Base-by-base conservation (phyloP, 2,329 filamentous ascomycete species). In the Pyricularia sp. region DNA sequence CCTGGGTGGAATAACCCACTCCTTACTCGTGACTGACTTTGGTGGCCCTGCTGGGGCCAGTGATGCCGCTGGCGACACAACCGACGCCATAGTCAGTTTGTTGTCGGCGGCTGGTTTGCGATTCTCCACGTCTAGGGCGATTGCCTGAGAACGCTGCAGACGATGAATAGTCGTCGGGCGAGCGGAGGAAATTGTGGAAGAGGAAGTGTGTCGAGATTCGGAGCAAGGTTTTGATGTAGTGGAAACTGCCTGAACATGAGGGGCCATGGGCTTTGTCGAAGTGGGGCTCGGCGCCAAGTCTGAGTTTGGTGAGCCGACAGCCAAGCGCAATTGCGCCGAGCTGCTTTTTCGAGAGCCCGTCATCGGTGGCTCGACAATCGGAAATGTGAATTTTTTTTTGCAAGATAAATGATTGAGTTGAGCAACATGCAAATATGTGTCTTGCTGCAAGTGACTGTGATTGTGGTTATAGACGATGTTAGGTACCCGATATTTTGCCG, bases 1-100 rank as follows among this genome's bases (percentile, higher is more conserved):
- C 70, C 92, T 86, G 31, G 92, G 92, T 28, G 92, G 92, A 64
- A 95, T 89, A 28, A 94, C 85, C 92, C 92, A 95, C 87, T 94
- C 91, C 78, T 90, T 94, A 74, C 87, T 91, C 50, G 92, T 94
- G 77, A 94, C 87, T 68, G 84, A 86, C 68, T 82, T 78, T 66
- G 82, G 82, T 28, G 59, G 59, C 25, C 59, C 59, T 26, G 59
- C 59, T 28, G 59, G 28, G 28, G 25, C 59, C 26, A 28, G 59
- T 55, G 76, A 73, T 71, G 82, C 82, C 69, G 76, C 75, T 55
- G 82, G 81, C 65, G 79, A 79, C 71, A 75, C 80, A 64, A 80
- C 81, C 68, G 82, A 80, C 10, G 83, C 79, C 81, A 85, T 84
- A 69, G 80, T 78, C 77, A 82, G 81, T 82, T 28, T 28, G 25